A percentile compares a stretch with the other conserved stretches of the same genome.
Conservation (phyloP, 2,329 filamentous ascomycete species). For the Penicillium polonicum region DNA sequence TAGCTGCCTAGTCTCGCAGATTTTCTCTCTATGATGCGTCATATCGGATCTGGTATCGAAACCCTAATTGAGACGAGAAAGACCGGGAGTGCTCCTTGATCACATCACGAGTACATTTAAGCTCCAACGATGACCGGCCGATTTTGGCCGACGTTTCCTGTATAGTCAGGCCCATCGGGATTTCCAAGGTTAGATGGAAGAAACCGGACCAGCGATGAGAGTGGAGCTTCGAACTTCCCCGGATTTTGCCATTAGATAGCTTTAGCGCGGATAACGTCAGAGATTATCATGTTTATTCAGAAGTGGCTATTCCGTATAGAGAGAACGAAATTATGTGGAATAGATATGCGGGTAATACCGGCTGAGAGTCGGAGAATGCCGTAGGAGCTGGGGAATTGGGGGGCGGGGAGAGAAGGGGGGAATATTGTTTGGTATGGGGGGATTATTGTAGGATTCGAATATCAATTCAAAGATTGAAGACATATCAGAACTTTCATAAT, state of each 20-base stretch:
- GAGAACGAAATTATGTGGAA: background rate
- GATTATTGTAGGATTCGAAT: background rate
- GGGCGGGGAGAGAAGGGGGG: background rate
- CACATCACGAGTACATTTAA: background rate
- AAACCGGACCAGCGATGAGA: constrained; percentile 4
- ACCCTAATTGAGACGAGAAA: background rate
- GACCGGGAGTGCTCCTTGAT: background rate
- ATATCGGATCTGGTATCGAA: background rate
- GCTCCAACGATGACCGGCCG: background rate
- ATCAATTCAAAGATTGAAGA: background rate
- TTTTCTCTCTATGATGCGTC: background rate
- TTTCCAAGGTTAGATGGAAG: background rate
- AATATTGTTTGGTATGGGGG: background rate
- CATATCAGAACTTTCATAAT: background rate
- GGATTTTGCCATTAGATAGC: background rate
- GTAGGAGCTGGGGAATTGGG: background rate
- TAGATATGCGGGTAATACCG: constrained; percentile 5
- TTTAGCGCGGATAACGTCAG: background rate
- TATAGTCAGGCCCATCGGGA: background rate
- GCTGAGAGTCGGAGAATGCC: background rate
- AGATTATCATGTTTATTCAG: background rate
- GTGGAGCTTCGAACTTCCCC: constrained; percentile 9
- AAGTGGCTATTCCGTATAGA: background rate
- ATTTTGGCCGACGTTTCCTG: constrained; percentile 1
- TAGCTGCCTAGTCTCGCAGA: too few relatives aligned